Conservation (phyloP, 2,329 filamentous ascomycete genomes). For the Blumeriella jaapii region DNA sequence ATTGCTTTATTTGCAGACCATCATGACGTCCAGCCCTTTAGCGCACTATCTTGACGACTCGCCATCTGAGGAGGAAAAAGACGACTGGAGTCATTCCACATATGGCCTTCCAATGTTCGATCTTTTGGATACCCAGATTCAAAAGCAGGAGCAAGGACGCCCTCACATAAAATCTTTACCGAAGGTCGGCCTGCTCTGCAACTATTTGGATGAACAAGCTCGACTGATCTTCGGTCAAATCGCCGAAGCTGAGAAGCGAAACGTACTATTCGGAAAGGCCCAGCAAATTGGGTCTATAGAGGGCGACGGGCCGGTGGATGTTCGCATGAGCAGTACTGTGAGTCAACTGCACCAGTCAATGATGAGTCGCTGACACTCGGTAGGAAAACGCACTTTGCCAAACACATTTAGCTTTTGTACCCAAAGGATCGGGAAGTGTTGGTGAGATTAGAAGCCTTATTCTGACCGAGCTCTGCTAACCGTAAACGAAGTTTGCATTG, state of each 20-base stretch:
- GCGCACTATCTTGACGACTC: constrained; percentile 45
- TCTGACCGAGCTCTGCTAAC: constrained; percentile 2
- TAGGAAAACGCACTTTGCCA: constrained; percentile 14
- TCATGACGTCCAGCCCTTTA: constrained; percentile 55
- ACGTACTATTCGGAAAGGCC: constrained; percentile 53
- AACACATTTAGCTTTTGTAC: constrained; percentile 19
- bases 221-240: constrained; percentile 54
- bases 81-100: constrained; percentile 34
- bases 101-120: constrained; percentile 36
- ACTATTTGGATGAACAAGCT: constrained; percentile 45
- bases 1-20: constrained; percentile 64
- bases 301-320: constrained; percentile 16
- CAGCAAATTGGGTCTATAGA: constrained; percentile 15
- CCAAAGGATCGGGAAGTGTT: constrained; percentile 14
- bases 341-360: constrained; percentile 1
- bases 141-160: constrained; percentile 21
- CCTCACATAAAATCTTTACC: constrained; percentile 40
- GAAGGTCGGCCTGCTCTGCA: constrained; percentile 51
- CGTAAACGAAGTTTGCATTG: constrained; percentile 20
- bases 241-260: constrained; percentile 56
- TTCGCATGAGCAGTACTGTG: constrained; percentile 21
- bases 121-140: constrained; percentile 30
- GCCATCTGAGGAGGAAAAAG: constrained; percentile 38
- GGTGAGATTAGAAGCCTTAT: constrained; percentile 15
- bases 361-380: not conserved